A percentile compares a stretch with the other conserved stretches of the same genome.
phyloP scores from a whole-genome alignment of 2,329 filamentous ascomycete species.

The Fusarium mundagurra region DNA sequence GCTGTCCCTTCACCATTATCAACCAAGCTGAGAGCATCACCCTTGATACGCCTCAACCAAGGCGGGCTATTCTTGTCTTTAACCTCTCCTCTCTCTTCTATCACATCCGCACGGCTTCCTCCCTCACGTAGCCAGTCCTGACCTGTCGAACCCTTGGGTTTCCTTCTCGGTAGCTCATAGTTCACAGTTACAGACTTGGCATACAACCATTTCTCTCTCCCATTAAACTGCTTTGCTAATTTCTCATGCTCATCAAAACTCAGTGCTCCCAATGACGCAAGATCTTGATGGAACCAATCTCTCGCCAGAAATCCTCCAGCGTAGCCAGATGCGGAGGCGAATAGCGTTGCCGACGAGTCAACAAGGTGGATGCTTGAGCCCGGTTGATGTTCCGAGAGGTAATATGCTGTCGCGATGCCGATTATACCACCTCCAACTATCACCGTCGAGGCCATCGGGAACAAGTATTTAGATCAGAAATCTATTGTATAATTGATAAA shows the following conservation, averaged over 20 bases:
- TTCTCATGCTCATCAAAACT: constrained; percentile 75
- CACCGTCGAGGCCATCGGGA: constrained; percentile 62
- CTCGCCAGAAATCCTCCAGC: constrained; percentile 78
- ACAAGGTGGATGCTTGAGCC: constrained; percentile 57
- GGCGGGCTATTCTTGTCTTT: constrained; percentile 47
- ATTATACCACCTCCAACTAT: constrained; percentile 78
- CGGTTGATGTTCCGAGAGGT: constrained; percentile 64
- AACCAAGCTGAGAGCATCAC: constrained; percentile 69
- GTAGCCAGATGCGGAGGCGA: constrained; percentile 78
- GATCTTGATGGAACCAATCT: constrained; percentile 74
- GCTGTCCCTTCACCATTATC: constrained; percentile 69
- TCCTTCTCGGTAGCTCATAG: constrained; percentile 51
- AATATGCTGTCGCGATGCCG: constrained; percentile 76
- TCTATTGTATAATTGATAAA: not conserved
- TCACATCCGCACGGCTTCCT: constrained; percentile 65
- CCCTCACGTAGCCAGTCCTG: constrained; percentile 75
- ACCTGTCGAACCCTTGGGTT: constrained; percentile 53
- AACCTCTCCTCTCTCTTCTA: constrained; percentile 49
- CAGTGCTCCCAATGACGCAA: constrained; percentile 69
- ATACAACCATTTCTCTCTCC: constrained; percentile 63
- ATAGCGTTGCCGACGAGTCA: constrained; percentile 64
- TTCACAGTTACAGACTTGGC: constrained; percentile 67
- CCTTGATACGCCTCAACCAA: constrained; percentile 53
- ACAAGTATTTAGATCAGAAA: not conserved
- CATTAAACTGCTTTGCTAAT: constrained; percentile 69